Evolutionary conservation across 345 rosid species (phyloP).

Genomic region (Eucalyptus marginata): DNA sequence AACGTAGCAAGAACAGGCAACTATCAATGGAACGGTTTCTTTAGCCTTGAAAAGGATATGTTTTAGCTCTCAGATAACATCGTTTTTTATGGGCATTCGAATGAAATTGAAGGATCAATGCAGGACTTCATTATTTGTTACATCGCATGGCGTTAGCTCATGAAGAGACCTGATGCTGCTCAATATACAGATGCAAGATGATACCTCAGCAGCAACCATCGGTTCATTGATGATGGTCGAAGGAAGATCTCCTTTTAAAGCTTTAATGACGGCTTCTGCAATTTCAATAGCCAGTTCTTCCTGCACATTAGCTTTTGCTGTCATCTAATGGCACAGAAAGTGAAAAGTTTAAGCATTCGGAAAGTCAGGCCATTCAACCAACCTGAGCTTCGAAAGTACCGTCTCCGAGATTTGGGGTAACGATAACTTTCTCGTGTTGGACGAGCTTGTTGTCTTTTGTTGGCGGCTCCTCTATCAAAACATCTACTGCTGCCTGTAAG

Average conservation of each 20-base stretch:
- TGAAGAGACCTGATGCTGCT: neutral
- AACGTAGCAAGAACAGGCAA: neutral
- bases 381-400: slow-evolving; percentile 90
- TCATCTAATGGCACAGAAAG: neutral
- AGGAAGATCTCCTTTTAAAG: slow-evolving; percentile 81
- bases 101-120: neutral
- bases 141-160: neutral
- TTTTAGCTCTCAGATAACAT: neutral
- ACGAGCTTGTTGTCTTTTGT: slow-evolving; percentile 54
- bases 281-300: slow-evolving; percentile 85
- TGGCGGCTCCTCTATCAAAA: slow-evolving; percentile 70
- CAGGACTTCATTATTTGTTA: neutral
- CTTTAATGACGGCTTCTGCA: slow-evolving; percentile 85
- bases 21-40: neutral
- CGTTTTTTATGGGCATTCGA: neutral
- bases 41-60: neutral
- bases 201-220: slow-evolving; percentile 88
- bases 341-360: neutral
- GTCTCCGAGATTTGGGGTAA: slow-evolving; percentile 88
- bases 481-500: slow-evolving; percentile 70
- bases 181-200: neutral
- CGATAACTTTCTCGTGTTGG: slow-evolving; percentile 71
- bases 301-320: slow-evolving; percentile 1
- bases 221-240: slow-evolving; percentile 90
- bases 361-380: neutral